Evolutionary conservation across 2,329 filamentous ascomycete genomes (phyloP), one percentile per base, ranked within the genome.

Genomic region (Dothideomycetes sp.): DNA sequence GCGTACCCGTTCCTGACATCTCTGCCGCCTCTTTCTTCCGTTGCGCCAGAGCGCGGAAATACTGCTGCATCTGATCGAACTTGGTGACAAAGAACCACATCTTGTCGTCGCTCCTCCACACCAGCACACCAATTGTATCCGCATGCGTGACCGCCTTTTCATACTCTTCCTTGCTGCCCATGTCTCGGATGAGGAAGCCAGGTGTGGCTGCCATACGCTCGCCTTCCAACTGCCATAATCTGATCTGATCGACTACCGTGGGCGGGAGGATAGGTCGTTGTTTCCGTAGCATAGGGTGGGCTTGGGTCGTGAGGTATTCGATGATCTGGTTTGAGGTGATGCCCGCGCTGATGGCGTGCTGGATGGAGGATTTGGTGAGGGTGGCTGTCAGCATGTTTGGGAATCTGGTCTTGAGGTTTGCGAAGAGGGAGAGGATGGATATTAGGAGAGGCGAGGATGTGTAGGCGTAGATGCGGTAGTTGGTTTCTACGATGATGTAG

Each of bases 321-420:
- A 98, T 89, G 59, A 98, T 94, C 59, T 98, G 91, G 52, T 94
- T 82, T 12, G 86, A 81, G 1, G 88, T 95, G 65, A 98, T 98
- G 54, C 91, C 91, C 56, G 82, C 81, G 45, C 78, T 73, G 48
- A 96, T 88, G 46, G 93, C 93, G 43, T 79, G 76, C 40, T 86
- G 84, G 52, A 96, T 83, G 11, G 87, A 94, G 38, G 84, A 74
- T 45, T 93, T 86, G 10, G 87, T 93, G 31, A 98, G 71, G 49
- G 91, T 87, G 31, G 89, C 91, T 0, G 87, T 86, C 11, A 96
- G 83, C 63, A 98, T 84, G 64, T 94, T 94, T 1, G 85, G 84
- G 65, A 94, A 96, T 47, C 91, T 86, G 60, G 88, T 87, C 51
- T 81, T 81, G 40, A 98, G 79, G 44, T 82, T 81, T 37, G 81